These are phyloP conservation scores for Syncephalastrum racemosum DNA, from an alignment of 371 early-diverging fungal genomes.

Conservation along the genomic window DNA sequence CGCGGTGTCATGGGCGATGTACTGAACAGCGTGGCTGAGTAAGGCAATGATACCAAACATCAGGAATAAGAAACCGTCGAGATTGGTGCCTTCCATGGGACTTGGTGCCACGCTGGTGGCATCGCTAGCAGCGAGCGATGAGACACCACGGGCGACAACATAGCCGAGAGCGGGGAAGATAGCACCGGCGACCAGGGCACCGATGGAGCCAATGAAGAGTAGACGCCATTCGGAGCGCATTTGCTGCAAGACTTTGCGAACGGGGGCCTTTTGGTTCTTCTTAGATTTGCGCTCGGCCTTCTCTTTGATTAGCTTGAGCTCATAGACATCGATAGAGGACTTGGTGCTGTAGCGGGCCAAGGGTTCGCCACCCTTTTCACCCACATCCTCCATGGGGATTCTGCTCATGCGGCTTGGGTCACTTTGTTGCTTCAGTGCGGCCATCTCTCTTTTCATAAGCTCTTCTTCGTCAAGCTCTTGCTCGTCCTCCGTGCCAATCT, in stretches of 20 bases:
- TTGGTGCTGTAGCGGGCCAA: constrained; percentile 6
- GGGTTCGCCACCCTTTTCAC: constrained; percentile 6
- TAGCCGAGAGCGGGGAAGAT: constrained; percentile 32
- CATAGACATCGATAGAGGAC: constrained; percentile 25
- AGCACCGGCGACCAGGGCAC: constrained; percentile 53
- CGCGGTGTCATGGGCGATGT: constrained; percentile 36
- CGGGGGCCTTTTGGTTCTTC: constrained; percentile 41
- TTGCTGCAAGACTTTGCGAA: constrained; percentile 27
- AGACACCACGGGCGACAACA: constrained; percentile 28
- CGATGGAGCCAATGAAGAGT: constrained; percentile 36
- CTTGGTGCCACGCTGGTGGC: constrained; percentile 19
- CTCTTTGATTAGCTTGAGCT: constrained; percentile 28
- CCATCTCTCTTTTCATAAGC: constrained; percentile 10
- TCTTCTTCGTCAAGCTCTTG: constrained; percentile 15
- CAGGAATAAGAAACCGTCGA: constrained; percentile 74
- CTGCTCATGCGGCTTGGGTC: constrained; percentile 5
- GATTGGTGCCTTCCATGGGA: constrained; percentile 52
- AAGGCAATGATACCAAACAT: constrained; percentile 54
- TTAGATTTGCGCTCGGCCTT: constrained; percentile 35
- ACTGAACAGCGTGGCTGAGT: constrained; percentile 31
- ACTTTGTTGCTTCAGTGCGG: neutral
- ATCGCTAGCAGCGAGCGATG: constrained; percentile 1
- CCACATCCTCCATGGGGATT: constrained; percentile 2
- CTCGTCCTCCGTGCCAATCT: constrained; percentile 21
- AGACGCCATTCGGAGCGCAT: constrained; percentile 40